A percentile compares a stretch with the other conserved stretches of the same genome.
phyloP scores from a whole-genome alignment of 345 rosid genomes.

The Lepidium africanum region DNA sequence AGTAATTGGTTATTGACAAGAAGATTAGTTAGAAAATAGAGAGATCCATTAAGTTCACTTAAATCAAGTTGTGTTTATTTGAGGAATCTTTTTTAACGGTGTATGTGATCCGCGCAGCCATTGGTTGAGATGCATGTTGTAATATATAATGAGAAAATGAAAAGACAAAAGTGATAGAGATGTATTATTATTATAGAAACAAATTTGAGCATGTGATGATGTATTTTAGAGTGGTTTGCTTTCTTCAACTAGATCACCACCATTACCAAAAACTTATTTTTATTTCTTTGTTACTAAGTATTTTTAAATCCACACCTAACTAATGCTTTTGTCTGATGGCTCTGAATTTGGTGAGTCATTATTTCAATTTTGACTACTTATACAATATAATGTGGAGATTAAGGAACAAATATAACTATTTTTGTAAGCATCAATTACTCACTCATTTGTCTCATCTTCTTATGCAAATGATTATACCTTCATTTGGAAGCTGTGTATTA shows the following conservation, averaged over 20 bases:
- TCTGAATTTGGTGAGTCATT: neutral
- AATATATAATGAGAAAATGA: neutral
- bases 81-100: constrained; percentile 7
- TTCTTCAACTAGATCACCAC: constrained; percentile 23
- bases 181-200: neutral
- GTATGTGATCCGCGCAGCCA: constrained; percentile 1
- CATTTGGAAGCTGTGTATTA: neutral
- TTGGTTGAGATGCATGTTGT: constrained; percentile 22
- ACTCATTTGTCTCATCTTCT: constrained; percentile 6
- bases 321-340: neutral
- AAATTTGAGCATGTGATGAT: constrained; percentile 28
- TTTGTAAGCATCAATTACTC: neutral
- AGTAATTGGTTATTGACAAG: neutral
- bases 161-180: constrained; percentile 18
- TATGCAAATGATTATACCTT: constrained; percentile 20
- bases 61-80: constrained; percentile 11
- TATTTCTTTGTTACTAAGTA: neutral
- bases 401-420: neutral
- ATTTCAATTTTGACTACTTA: neutral
- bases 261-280: neutral
- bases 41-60: neutral
- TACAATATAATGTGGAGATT: neutral
- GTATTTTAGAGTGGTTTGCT: constrained; percentile 21
- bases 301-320: constrained; percentile 4
- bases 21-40: neutral